Percentiles rank a stretch among this genome's conserved stretches.
Conservation (phyloP, 306 rosid genomes). For the Sicyos edulis region DNA sequence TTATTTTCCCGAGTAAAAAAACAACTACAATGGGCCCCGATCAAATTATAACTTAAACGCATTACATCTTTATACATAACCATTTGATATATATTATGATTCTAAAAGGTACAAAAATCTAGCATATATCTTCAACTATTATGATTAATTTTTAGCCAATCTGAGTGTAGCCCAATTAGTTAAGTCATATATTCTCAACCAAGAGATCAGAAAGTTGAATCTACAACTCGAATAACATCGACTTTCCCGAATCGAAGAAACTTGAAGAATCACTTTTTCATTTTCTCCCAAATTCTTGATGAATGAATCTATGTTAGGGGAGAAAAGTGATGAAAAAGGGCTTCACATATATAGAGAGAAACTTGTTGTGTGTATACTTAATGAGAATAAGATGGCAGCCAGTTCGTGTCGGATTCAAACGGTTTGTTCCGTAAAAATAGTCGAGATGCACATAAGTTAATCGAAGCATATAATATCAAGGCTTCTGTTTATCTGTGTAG, state of each 20-base stretch:
- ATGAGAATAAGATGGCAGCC: background rate
- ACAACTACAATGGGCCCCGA: background rate
- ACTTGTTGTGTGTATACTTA: background rate
- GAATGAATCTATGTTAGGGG: background rate
- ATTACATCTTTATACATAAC: too few species aligned
- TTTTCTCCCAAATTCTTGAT: background rate
- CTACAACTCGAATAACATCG: background rate
- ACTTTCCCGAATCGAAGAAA: background rate
- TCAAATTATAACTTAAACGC: background rate
- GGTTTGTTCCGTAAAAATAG: too few species aligned
- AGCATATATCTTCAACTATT: too few species aligned
- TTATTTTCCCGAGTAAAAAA: too few species aligned
- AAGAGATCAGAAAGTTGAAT: too few species aligned
- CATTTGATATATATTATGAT: too few species aligned
- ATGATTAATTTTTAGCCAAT: background rate
- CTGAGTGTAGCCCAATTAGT: too few species aligned
- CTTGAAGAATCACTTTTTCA: too few species aligned
- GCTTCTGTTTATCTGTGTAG: constrained; percentile 63
- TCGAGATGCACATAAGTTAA: too few species aligned
- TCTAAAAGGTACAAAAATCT: too few species aligned
- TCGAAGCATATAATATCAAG: constrained; percentile 26
- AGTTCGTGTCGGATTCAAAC: too few species aligned
- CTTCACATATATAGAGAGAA: background rate
- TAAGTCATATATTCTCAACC: too few species aligned
- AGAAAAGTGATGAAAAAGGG: background rate